phyloP scores from a whole-genome alignment of 2,329 filamentous ascomycete genomes.

The Cordyceps cicadae region DNA sequence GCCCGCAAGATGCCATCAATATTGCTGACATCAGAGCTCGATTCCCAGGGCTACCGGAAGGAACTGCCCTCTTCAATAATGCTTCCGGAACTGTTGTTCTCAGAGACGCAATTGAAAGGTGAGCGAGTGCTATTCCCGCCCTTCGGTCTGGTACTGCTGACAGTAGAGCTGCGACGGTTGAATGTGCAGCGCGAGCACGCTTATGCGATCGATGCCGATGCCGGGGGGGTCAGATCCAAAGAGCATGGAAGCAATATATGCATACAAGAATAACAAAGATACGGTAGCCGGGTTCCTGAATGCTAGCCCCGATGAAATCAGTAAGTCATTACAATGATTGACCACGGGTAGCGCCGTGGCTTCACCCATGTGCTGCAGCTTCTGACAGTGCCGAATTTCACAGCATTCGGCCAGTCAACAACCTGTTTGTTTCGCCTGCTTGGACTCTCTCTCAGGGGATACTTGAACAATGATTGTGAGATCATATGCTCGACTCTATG shows the following conservation, averaged over 20 bases:
- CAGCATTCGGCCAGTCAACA: neutral
- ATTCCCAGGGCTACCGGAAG: neutral
- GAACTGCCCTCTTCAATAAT: constrained; percentile 6
- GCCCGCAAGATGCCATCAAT: neutral
- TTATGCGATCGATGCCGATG: constrained; percentile 10
- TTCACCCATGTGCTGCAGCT: neutral
- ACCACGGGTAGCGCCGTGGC: neutral
- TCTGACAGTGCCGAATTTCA: neutral
- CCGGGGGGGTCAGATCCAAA: neutral
- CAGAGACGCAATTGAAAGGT: neutral
- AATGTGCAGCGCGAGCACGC: neutral
- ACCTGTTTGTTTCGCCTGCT: neutral
- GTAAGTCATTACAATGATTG: neutral
- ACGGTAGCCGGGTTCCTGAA: neutral
- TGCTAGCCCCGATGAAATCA: neutral
- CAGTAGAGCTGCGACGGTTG: neutral
- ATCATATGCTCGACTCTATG: neutral
- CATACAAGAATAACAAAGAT: neutral
- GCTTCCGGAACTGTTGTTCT: constrained; percentile 7
- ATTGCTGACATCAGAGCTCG: neutral
- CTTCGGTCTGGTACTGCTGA: neutral
- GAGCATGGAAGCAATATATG: neutral
- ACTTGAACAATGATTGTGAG: neutral
- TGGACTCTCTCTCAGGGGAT: neutral
- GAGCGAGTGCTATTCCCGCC: neutral